These are phyloP conservation scores for Cardamine chenopodiifolia DNA, from an alignment of 345 rosid species.

Conservation along the genomic window DNA sequence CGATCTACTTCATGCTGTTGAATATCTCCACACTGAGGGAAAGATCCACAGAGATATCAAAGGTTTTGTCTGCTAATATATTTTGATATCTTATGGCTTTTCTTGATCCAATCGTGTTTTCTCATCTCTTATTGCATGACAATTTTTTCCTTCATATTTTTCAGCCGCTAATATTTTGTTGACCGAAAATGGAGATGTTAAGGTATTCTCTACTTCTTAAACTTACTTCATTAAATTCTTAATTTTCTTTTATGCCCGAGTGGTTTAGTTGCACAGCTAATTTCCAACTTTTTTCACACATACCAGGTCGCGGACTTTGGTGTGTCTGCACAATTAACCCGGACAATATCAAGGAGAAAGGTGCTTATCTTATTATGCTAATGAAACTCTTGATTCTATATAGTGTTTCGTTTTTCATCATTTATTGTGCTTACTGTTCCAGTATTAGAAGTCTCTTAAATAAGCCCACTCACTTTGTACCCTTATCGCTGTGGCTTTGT, in stretches of 20 bases:
- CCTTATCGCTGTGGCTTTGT: conserved; percentile 5
- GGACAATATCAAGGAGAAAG: conserved; percentile 99
- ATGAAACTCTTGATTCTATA: conserved; percentile 22
- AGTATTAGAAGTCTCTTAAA: not conserved
- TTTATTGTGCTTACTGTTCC: not conserved
- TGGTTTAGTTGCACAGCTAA: conserved; percentile 27
- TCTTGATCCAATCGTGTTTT: conserved; percentile 21
- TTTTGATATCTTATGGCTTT: not conserved
- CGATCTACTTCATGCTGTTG: conserved; percentile 95
- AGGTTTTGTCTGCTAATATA: conserved; percentile 56
- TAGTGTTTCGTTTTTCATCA: conserved; percentile 11
- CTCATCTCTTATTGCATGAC: conserved; percentile 37
- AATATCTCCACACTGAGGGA: conserved; percentile 91
- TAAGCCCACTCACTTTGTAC: not conserved
- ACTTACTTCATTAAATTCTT: conserved; percentile 12
- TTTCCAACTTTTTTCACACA: conserved; percentile 32
- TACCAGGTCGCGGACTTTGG: conserved; percentile 99
- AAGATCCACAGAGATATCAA: conserved; percentile 99
- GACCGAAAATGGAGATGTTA: conserved; percentile 96
- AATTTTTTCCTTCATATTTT: conserved; percentile 36
- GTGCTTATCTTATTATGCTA: conserved; percentile 48
- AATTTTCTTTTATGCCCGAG: not conserved
- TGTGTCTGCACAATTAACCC: conserved; percentile 96
- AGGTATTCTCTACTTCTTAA: conserved; percentile 57
- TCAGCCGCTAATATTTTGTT: conserved; percentile 97